Conservation (phyloP, 2,329 filamentous ascomycete genomes). For the Zopfia rhizophila region DNA sequence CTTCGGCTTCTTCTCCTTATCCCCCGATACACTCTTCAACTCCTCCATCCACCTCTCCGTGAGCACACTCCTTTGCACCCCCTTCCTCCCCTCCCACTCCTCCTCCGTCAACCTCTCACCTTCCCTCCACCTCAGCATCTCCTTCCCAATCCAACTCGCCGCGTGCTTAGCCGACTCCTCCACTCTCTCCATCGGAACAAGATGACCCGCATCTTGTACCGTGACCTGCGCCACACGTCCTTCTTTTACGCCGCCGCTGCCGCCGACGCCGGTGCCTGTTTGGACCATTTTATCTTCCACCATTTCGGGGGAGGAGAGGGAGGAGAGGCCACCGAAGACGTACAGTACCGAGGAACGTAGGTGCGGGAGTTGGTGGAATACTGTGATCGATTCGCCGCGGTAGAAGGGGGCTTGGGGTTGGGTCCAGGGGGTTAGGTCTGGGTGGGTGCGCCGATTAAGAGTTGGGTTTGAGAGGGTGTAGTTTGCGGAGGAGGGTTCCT, state of each 20-base stretch:
- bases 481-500: slow-evolving; percentile 54
- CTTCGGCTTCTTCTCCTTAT: slow-evolving; percentile 19
- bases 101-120: slow-evolving; percentile 42
- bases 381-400: slow-evolving; percentile 69
- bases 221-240: slow-evolving; percentile 75
- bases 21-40: slow-evolving; percentile 25
- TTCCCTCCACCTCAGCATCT: slow-evolving; percentile 50
- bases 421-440: slow-evolving; percentile 51
- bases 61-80: slow-evolving; percentile 41
- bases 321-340: slow-evolving; percentile 71
- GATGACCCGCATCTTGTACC: slow-evolving; percentile 75
- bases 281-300: slow-evolving; percentile 68
- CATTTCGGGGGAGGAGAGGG: slow-evolving; percentile 63
- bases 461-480: slow-evolving; percentile 39
- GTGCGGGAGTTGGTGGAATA: slow-evolving; percentile 66
- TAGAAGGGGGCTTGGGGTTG: slow-evolving; percentile 68
- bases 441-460: slow-evolving; percentile 54
- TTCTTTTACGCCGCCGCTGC: slow-evolving; percentile 71
- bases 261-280: slow-evolving; percentile 74
- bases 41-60: slow-evolving; percentile 42
- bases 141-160: slow-evolving; percentile 52
- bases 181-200: slow-evolving; percentile 85
- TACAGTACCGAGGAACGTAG: slow-evolving; percentile 75
- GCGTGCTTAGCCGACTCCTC: slow-evolving; percentile 69
- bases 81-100: slow-evolving; percentile 44